Percentiles rank a stretch among this genome's conserved stretches.
phyloP scores from a whole-genome alignment of 148 eudicot species.

The Chenopodium formosanum region DNA sequence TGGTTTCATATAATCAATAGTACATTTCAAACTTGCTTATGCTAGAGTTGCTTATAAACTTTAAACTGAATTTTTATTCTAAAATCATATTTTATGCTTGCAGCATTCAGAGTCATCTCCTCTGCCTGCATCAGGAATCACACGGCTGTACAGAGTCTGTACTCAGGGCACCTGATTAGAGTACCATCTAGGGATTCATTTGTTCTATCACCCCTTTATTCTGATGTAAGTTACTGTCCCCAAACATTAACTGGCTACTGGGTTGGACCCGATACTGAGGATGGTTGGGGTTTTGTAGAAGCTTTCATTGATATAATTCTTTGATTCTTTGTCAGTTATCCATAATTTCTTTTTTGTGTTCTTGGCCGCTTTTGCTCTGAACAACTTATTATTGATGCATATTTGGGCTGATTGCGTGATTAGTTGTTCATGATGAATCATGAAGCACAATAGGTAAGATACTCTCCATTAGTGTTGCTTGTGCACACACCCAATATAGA shows the following conservation, averaged over 20 bases:
- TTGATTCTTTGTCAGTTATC: conserved; percentile 24
- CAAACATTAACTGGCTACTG: conserved; percentile 56
- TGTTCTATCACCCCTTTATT: conserved; percentile 20
- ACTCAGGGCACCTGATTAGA: conserved; percentile 8
- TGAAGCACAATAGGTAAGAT: too few relatives aligned
- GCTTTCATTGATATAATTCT: conserved; percentile 44
- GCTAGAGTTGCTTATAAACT: neutral
- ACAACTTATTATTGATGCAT: neutral
- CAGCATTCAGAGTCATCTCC: conserved; percentile 32
- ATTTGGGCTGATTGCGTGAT: neutral
- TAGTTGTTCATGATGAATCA: neutral
- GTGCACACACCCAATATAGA: neutral
- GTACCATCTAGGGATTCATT: conserved; percentile 14
- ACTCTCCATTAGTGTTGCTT: neutral
- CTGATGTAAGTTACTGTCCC: conserved; percentile 32
- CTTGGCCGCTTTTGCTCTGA: neutral
- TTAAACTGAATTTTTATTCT: neutral
- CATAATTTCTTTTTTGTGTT: neutral
- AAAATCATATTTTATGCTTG: conserved; percentile 17
- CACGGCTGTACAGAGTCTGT: conserved; percentile 11
- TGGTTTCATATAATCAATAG: neutral
- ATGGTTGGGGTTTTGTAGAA: conserved; percentile 84
- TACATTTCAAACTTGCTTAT: neutral
- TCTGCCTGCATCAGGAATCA: conserved; percentile 25
- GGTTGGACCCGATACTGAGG: conserved; percentile 87